Conservation (phyloP, 75 land plant species). For the Adiantum capillusveneris region DNA sequence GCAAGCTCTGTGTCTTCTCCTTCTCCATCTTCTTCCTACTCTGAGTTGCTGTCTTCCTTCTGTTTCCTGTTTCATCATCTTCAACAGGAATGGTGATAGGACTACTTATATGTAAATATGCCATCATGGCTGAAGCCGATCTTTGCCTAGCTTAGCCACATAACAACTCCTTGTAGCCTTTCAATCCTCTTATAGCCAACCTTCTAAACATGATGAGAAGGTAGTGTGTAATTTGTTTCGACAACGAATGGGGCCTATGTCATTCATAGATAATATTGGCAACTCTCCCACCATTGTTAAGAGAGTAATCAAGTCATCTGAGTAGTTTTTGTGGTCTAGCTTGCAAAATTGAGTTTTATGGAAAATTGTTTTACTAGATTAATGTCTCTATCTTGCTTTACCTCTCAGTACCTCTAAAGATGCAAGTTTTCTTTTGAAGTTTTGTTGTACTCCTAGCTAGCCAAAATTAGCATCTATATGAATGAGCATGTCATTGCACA, state of each 20-base stretch:
- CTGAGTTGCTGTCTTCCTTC: too few species aligned
- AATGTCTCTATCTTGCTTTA: too few species aligned
- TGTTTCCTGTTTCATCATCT: too few species aligned
- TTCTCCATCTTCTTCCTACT: too few species aligned
- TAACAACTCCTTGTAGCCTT: conserved; percentile 58
- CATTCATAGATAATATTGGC: conserved; percentile 76
- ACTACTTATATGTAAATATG: conserved; percentile 49
- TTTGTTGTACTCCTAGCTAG: conserved; percentile 48
- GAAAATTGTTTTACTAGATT: too few species aligned
- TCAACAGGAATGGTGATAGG: too few species aligned
- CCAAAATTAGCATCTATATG: conserved; percentile 90
- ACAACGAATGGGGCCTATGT: conserved; percentile 64
- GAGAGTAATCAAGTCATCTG: conserved; percentile 42
- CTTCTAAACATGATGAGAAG: conserved; percentile 40
- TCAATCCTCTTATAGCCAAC: conserved; percentile 80
- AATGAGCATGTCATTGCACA: conserved; percentile 80
- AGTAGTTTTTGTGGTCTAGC: neutral
- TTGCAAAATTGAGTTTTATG: too few species aligned
- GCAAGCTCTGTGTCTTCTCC: too few species aligned
- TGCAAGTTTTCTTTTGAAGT: neutral
- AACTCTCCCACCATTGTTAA: conserved; percentile 84
- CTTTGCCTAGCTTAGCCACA: conserved; percentile 71
- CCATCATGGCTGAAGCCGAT: conserved; percentile 91
- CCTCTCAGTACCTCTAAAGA: too few species aligned
- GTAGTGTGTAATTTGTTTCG: conserved; percentile 62